These are phyloP conservation scores for Lasiodiplodia theobromae DNA, from an alignment of 2,329 filamentous ascomycete species.

Conservation along the genomic window DNA sequence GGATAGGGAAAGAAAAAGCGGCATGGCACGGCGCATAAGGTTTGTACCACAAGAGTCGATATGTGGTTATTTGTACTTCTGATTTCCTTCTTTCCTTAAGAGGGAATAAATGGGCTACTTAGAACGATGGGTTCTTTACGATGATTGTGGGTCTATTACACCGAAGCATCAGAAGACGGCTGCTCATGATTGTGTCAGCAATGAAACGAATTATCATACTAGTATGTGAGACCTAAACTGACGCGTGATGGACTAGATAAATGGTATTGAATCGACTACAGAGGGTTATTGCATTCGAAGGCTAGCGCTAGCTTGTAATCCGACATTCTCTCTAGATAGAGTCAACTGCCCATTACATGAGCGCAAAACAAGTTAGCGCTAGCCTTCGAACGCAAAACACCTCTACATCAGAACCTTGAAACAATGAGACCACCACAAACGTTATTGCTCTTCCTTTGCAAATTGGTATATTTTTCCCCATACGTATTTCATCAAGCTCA, in stretches of 20 bases:
- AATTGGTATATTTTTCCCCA: not conserved
- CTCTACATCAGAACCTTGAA: not conserved
- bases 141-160: not conserved
- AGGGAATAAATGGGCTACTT: not conserved
- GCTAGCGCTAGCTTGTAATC: too few species aligned
- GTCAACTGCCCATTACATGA: too few species aligned
- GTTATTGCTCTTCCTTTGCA: not conserved
- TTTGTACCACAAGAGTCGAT: conserved; percentile 4
- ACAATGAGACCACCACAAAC: not conserved
- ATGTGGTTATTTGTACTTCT: conserved; percentile 12
- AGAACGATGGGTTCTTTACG: not conserved
- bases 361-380: too few species aligned
- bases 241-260: too few species aligned
- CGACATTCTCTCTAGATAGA: too few species aligned
- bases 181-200: not conserved
- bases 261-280: too few species aligned
- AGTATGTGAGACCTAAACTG: not conserved
- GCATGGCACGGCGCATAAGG: conserved; percentile 22
- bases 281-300: too few species aligned
- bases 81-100: not conserved
- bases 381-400: not conserved
- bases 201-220: not conserved
- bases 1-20: conserved; percentile 15
- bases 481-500: too few species aligned
- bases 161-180: not conserved